A percentile compares a stretch with the other conserved stretches of the same genome.
Conservation (phyloP, 2,329 filamentous ascomycete species). For the Diaporthe eres region DNA sequence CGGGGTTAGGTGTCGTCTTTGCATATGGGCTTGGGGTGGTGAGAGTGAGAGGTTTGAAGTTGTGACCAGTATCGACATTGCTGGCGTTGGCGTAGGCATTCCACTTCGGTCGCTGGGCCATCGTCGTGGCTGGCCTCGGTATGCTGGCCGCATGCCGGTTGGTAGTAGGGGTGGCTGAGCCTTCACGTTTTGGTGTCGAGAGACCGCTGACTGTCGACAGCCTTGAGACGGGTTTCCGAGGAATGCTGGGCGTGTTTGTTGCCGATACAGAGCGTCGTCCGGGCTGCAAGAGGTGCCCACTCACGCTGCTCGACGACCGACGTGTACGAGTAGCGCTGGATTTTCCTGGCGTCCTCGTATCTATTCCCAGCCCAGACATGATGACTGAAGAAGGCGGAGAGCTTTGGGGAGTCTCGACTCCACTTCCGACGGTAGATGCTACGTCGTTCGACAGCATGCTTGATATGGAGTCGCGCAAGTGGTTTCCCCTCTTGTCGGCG, state of each 20-base stretch:
- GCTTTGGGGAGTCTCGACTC: slow-evolving; percentile 79
- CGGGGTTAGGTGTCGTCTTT: slow-evolving; percentile 54
- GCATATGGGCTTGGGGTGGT: slow-evolving; percentile 73
- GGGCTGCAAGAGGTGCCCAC: slow-evolving; percentile 62
- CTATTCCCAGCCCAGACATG: slow-evolving; percentile 66
- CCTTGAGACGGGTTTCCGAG: slow-evolving; percentile 60
- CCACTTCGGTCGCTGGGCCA: slow-evolving; percentile 78
- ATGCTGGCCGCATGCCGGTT: slow-evolving; percentile 52
- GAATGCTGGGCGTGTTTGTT: slow-evolving; percentile 56
- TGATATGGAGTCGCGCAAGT: slow-evolving; percentile 91
- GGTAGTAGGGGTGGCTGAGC: slow-evolving; percentile 65
- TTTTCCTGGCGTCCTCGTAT: slow-evolving; percentile 47
- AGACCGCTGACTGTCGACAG: slow-evolving; percentile 60
- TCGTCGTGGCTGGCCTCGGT: slow-evolving; percentile 61
- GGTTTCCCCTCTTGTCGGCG: slow-evolving; percentile 74
- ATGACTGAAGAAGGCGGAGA: slow-evolving; percentile 74
- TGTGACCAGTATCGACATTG: slow-evolving; percentile 76
- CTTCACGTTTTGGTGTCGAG: slow-evolving; percentile 55
- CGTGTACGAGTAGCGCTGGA: slow-evolving; percentile 50
- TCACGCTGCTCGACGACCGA: slow-evolving; percentile 61
- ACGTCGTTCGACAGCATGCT: slow-evolving; percentile 89
- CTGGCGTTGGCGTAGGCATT: slow-evolving; percentile 76
- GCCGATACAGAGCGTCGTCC: slow-evolving; percentile 63
- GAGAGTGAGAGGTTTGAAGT: slow-evolving; percentile 73
- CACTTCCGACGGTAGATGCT: slow-evolving; percentile 75